Percentiles rank a stretch among this genome's conserved stretches.
phyloP scores from a whole-genome alignment of 345 rosid species.

The Pugionium cornutum region DNA sequence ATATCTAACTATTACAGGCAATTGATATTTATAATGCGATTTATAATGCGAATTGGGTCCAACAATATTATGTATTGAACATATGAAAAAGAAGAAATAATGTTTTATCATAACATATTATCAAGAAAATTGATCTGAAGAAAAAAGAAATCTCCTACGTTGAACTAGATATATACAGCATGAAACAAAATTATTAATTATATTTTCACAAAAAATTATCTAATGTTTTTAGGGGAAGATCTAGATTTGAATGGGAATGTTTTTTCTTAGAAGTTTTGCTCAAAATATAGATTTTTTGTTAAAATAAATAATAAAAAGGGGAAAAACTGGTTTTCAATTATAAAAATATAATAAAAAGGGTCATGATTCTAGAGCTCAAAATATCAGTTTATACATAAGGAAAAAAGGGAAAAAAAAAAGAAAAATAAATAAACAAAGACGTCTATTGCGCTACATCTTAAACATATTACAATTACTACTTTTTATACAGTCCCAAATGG shows the following conservation, averaged over 20 bases:
- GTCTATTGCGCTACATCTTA: slow-evolving; percentile 22
- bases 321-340: too few species aligned
- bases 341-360: too few species aligned
- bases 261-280: too few species aligned
- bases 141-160: too few species aligned
- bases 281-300: too few species aligned
- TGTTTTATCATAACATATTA: background rate
- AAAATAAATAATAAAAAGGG: too few species aligned
- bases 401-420: background rate
- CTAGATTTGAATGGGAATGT: too few species aligned
- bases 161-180: background rate
- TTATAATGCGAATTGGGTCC: background rate
- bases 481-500: slow-evolving; percentile 29
- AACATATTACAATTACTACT: slow-evolving; percentile 32
- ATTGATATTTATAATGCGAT: background rate
- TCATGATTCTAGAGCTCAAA: too few species aligned
- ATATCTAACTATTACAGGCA: background rate
- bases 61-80: background rate
- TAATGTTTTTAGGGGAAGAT: too few species aligned
- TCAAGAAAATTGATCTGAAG: background rate
- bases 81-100: background rate
- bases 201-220: background rate
- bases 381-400: too few species aligned
- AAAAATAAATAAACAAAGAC: slow-evolving; percentile 1
- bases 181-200: background rate